These are phyloP conservation scores for Trichophyton rubrum DNA, from an alignment of 2,329 filamentous ascomycete species.

Conservation along the genomic window DNA sequence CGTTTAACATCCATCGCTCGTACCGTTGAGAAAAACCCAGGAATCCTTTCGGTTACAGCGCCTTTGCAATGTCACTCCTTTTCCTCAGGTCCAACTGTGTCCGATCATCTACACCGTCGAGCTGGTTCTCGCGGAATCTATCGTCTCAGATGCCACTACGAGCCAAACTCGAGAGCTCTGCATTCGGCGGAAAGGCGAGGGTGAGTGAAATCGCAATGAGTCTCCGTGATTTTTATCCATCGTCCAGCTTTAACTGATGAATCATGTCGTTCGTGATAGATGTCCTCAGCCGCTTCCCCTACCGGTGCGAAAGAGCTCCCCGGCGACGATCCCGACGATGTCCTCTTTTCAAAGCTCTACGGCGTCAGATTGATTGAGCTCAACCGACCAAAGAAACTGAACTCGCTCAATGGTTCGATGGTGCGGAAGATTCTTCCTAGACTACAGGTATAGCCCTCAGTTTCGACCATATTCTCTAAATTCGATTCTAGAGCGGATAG, in stretches of 20 bases:
- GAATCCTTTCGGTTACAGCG: conserved; percentile 1
- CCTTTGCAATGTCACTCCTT: conserved; percentile 24
- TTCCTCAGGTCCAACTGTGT: conserved; percentile 31
- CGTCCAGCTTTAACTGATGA: background rate
- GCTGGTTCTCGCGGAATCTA: conserved; percentile 35
- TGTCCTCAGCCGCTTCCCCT: background rate
- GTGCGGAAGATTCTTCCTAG: conserved; percentile 84
- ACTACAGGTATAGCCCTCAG: conserved; percentile 41
- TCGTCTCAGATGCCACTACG: conserved; percentile 60
- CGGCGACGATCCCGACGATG: conserved; percentile 72
- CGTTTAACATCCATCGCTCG: background rate
- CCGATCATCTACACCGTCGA: conserved; percentile 32
- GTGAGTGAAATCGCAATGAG: conserved; percentile 29
- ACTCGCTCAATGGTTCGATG: conserved; percentile 91
- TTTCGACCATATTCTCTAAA: conserved; percentile 2
- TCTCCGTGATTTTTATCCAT: background rate
- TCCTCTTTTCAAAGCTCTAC: conserved; percentile 79
- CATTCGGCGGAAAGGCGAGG: conserved; percentile 41
- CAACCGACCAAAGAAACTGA: conserved; percentile 83
- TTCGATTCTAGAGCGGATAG: background rate
- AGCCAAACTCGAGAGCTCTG: conserved; percentile 57
- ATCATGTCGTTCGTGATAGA: background rate
- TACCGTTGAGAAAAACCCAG: background rate
- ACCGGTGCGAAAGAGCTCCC: conserved; percentile 41
- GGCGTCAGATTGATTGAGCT: conserved; percentile 86